Conservation (phyloP, 148 eudicot species). For the Suaeda aralocaspica region DNA sequence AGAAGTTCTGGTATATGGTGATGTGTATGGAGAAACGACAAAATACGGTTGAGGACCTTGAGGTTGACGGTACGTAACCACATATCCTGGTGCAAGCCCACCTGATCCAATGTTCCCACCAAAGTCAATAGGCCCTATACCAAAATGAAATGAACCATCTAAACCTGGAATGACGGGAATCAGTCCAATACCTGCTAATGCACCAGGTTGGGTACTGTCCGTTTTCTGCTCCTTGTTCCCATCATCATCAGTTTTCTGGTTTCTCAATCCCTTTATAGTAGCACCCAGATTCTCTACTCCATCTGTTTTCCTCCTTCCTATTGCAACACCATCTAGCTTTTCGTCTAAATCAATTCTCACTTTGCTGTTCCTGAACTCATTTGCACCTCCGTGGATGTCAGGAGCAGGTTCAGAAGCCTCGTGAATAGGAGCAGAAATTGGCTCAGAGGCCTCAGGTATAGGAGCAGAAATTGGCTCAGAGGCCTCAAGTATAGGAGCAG, state of each 20-base stretch:
- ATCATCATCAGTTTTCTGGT: neutral
- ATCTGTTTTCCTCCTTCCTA: too few relatives aligned
- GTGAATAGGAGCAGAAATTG: too few relatives aligned
- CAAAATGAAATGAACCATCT: constrained; percentile 22
- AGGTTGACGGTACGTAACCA: constrained; percentile 17
- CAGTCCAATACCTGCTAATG: neutral
- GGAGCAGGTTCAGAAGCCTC: too few relatives aligned
- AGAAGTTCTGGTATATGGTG: neutral
- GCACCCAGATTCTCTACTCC: too few relatives aligned
- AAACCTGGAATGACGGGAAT: constrained; percentile 8
- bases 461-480: too few relatives aligned
- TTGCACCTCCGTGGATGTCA: too few relatives aligned
- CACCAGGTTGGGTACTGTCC: neutral
- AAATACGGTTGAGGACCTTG: constrained; percentile 16
- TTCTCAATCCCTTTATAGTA: neutral
- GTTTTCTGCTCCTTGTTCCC: neutral
- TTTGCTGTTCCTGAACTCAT: too few relatives aligned
- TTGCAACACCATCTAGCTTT: too few relatives aligned
- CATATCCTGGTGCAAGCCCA: constrained; percentile 5
- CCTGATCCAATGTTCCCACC: constrained; percentile 20
- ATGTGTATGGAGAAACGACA: constrained; percentile 18
- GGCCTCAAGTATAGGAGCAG: too few relatives aligned
- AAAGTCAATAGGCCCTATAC: constrained; percentile 21
- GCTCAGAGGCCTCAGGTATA: too few relatives aligned
- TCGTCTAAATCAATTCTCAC: too few relatives aligned